Conservation (phyloP, 1,139 yeast species). For the Scheffersomyces illinoinensis region DNA sequence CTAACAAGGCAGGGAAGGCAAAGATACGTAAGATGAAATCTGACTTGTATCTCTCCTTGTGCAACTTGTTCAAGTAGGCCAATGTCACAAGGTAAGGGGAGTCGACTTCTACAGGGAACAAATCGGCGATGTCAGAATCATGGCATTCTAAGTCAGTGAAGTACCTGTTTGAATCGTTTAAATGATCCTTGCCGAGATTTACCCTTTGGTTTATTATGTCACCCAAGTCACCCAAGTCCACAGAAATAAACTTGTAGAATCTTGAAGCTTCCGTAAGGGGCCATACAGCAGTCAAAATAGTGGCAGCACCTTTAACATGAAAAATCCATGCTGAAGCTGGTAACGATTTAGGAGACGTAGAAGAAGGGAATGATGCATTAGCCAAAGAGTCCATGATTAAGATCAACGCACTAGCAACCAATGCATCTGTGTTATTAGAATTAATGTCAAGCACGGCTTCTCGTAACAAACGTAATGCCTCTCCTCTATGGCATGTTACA, state of each 20-base stretch:
- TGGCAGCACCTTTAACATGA: slow-evolving; percentile 96
- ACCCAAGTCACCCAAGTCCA: slow-evolving; percentile 79
- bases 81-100: slow-evolving; percentile 86
- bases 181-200: slow-evolving; percentile 16
- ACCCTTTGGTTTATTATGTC: slow-evolving; percentile 64
- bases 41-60: slow-evolving; percentile 77
- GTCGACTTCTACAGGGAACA: slow-evolving; percentile 79
- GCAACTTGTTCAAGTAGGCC: slow-evolving; percentile 82
- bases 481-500: slow-evolving; percentile 85
- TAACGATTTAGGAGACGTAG: slow-evolving; percentile 60
- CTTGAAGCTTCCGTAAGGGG: slow-evolving; percentile 80
- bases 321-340: slow-evolving; percentile 97
- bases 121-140: slow-evolving; percentile 79
- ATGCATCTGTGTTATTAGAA: slow-evolving; percentile 84
- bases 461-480: slow-evolving; percentile 74
- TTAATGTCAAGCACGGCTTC: slow-evolving; percentile 85
- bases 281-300: slow-evolving; percentile 92
- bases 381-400: slow-evolving; percentile 92
- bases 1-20: slow-evolving; percentile 91
- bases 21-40: slow-evolving; percentile 86
- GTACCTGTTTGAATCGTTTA: slow-evolving; percentile 24
- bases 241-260: slow-evolving; percentile 74
- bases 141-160: slow-evolving; percentile 75
- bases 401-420: slow-evolving; percentile 88
- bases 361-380: slow-evolving; percentile 78